Base-by-base conservation (phyloP, 2,329 filamentous ascomycete species). In the Penicillium sp. region DNA sequence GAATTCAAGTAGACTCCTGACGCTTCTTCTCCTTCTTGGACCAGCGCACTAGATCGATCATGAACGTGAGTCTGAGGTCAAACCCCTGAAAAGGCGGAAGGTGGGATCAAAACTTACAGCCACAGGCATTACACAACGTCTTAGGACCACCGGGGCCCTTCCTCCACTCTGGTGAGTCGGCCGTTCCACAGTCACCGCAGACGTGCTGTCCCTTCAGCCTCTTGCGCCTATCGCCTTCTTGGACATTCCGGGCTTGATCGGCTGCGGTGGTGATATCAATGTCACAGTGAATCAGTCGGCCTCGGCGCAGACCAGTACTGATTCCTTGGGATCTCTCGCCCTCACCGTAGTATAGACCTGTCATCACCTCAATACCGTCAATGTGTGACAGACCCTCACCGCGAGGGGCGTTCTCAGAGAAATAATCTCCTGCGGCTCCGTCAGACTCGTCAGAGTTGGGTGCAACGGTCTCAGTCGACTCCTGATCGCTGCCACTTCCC, bases 191-290 rank as follows among this genome's bases (percentile, higher is more conserved):
- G 76, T 97, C 94, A 1, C 92, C 94, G 78, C 94, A 98, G 40
- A 97, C 92, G 74, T 97, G 97, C 82, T 97, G 93, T 73, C 97
- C 85, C 76, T 97, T 97, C 51, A 92, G 82, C 76, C 96, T 96
- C 82, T 96, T 89, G 75, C 89, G 96, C 78, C 96, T 93, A 64
- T 92, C 90, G 0, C 86, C 70, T 51, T 73, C 73, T 30, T 73
- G 88, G 13, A 84, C 84, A 22, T 75, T 78, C 53, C 89, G 83
- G 15, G 85, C 70, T 56, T 78, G 72, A 65, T 92, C 88, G 67
- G 96, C 92, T 37, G 91, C 80, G 0, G 92, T 95, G 8, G 91
- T 90, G 63, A 96, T 94, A 54, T 93, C 93, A 9, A 88, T 92
- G 74, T 97, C 92, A 56, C 92, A 93, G 68, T 91, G 88, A 70